Evolutionary conservation across 2,329 filamentous ascomycete species (phyloP).

Genomic region (Botryotinia globosa): DNA sequence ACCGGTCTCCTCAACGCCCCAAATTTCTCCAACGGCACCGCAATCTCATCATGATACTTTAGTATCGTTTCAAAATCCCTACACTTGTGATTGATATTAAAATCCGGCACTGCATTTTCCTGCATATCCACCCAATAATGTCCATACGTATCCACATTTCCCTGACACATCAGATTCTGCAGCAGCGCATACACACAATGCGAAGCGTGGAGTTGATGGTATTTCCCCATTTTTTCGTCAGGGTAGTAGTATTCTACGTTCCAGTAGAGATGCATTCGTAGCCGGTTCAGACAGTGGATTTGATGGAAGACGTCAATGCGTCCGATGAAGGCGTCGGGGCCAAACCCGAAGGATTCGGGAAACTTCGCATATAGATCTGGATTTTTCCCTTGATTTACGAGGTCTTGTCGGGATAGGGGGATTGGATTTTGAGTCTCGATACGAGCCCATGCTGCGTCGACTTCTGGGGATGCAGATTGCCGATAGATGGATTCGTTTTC

Average conservation of each 20-base stretch:
- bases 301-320: neutral
- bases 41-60: neutral
- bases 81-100: neutral
- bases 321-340: neutral
- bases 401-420: neutral
- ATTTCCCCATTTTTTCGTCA: neutral
- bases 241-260: neutral
- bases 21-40: neutral
- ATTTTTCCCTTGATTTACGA: neutral
- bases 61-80: neutral
- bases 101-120: neutral
- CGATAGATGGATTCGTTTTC: neutral
- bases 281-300: neutral
- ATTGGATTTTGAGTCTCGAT: neutral
- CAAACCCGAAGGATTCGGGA: neutral
- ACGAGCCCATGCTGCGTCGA: neutral
- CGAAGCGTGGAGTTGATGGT: neutral
- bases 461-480: neutral
- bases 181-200: neutral
- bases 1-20: neutral
- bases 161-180: neutral
- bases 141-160: neutral
- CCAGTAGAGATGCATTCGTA: conserved; percentile 1
- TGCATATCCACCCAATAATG: conserved; percentile 4
- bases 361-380: neutral